Evolutionary conservation across 768 basidiomycete genomes (phyloP).

Genomic region (Leccinum truebloodii): DNA sequence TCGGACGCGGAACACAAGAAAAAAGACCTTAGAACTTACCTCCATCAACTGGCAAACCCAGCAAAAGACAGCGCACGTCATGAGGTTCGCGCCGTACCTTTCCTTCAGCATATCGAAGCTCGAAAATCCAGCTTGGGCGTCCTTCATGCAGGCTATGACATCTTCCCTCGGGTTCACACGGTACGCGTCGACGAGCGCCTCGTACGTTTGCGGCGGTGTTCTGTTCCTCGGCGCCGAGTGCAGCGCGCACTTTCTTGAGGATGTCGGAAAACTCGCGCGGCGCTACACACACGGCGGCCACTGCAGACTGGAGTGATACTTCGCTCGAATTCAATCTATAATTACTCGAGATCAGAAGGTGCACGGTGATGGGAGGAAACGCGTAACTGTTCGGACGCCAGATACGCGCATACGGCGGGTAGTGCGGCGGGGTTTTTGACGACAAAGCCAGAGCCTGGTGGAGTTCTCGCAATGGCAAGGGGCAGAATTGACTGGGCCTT

Average conservation of each 20-base stretch:
- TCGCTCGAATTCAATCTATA: slow-evolving; percentile 30
- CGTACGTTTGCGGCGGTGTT: slow-evolving; percentile 23
- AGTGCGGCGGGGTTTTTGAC: slow-evolving; percentile 26
- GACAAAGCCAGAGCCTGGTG: slow-evolving; percentile 30
- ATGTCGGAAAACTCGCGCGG: slow-evolving; percentile 23
- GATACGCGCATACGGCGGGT: slow-evolving; percentile 32
- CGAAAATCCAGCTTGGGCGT: slow-evolving; percentile 32
- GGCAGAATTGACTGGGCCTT: slow-evolving; percentile 25
- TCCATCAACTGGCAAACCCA: slow-evolving; percentile 46
- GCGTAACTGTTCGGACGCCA: slow-evolving; percentile 35
- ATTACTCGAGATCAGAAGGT: background rate
- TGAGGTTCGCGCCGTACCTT: slow-evolving; percentile 19
- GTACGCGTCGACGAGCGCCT: slow-evolving; percentile 33
- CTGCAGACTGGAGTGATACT: slow-evolving; percentile 31
- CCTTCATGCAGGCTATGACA: slow-evolving; percentile 35
- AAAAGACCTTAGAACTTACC: slow-evolving; percentile 23
- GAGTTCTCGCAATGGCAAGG: slow-evolving; percentile 26
- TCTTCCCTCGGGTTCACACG: slow-evolving; percentile 13
- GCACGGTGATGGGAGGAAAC: background rate
- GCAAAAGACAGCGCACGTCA: slow-evolving; percentile 44
- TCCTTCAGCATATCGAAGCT: slow-evolving; percentile 16
- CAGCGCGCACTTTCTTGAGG: slow-evolving; percentile 24
- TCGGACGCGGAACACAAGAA: background rate
- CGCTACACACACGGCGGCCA: slow-evolving; percentile 26
- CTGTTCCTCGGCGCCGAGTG: slow-evolving; percentile 9